These are phyloP conservation scores for Vickermania spadyakhi DNA, from an alignment of 208 protist species.

Conservation along the genomic window DNA sequence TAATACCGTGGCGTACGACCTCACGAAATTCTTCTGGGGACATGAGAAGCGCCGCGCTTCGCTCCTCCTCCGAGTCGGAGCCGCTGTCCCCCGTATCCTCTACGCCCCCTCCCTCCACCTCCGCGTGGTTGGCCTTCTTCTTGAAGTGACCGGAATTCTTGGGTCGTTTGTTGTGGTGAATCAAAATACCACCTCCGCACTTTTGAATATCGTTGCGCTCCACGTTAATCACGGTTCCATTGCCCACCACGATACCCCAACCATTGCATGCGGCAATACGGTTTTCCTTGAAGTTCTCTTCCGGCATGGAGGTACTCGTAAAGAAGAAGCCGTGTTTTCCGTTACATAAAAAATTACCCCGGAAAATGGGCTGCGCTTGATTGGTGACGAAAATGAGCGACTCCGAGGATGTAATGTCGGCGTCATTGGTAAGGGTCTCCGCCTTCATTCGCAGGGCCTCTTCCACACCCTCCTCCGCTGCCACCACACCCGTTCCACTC, in stretches of 20 bases:
- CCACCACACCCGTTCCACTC: conserved; percentile 13
- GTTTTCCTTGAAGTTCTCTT: conserved; percentile 18
- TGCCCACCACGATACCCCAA: conserved; percentile 17
- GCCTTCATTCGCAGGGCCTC: conserved; percentile 9
- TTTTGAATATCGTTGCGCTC: conserved; percentile 16
- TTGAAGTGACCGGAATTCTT: not conserved
- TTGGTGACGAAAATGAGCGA: conserved; percentile 18
- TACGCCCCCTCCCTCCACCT: too few species aligned
- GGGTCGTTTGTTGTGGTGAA: conserved; percentile 1
- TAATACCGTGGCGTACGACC: not conserved
- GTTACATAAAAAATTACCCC: conserved; percentile 26
- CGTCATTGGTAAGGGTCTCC: conserved; percentile 7
- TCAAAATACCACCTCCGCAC: conserved; percentile 24
- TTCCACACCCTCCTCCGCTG: conserved; percentile 10
- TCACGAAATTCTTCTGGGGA: not conserved
- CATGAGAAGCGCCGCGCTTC: not conserved
- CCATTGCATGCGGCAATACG: conserved; percentile 19
- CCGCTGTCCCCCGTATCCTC: too few species aligned
- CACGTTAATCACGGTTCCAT: conserved; percentile 6
- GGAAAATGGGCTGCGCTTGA: conserved; percentile 14
- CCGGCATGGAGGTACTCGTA: conserved; percentile 10
- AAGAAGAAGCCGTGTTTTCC: conserved; percentile 29
- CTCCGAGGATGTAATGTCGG: conserved; percentile 2
- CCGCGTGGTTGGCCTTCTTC: not conserved
- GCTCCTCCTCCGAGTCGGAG: not conserved